Evolutionary conservation across 306 rosid genomes (phyloP).

Genomic region (Glycyrrhiza uralensis): DNA sequence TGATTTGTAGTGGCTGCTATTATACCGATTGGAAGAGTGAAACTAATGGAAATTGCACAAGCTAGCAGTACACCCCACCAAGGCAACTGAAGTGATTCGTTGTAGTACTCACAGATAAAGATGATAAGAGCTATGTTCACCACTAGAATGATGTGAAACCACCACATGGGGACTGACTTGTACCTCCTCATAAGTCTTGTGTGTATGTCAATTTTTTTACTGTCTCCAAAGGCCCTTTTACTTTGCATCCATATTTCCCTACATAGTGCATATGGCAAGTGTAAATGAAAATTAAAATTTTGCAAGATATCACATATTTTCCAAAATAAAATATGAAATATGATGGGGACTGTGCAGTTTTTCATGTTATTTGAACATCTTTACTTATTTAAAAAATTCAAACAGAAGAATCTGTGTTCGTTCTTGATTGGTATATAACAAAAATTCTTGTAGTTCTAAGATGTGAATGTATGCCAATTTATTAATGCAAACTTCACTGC

Average conservation of each 20-base stretch:
- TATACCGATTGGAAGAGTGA: constrained; percentile 74
- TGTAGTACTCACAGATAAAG: constrained; percentile 50
- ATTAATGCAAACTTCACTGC: background rate
- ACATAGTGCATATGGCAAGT: background rate
- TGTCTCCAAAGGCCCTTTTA: constrained; percentile 45
- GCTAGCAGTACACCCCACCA: constrained; percentile 93
- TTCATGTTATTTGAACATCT: background rate
- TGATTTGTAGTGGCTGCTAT: constrained; percentile 79
- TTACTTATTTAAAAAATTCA: background rate
- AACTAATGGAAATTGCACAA: constrained; percentile 57
- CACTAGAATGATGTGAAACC: constrained; percentile 59
- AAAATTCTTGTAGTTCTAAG: background rate
- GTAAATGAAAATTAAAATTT: background rate
- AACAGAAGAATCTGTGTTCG: background rate
- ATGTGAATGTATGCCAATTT: background rate
- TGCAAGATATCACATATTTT: background rate
- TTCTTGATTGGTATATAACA: background rate
- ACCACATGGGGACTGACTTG: constrained; percentile 66
- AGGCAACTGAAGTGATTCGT: constrained; percentile 66
- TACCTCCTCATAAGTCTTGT: constrained; percentile 66
- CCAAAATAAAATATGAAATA: background rate
- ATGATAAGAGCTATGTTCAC: constrained; percentile 59
- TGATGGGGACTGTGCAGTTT: background rate
- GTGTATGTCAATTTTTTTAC: constrained; percentile 54
- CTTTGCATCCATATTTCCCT: constrained; percentile 59